Evolutionary conservation across 192 early-diverging fungal genomes (phyloP).

Genomic region (Backusella morwellensis): DNA sequence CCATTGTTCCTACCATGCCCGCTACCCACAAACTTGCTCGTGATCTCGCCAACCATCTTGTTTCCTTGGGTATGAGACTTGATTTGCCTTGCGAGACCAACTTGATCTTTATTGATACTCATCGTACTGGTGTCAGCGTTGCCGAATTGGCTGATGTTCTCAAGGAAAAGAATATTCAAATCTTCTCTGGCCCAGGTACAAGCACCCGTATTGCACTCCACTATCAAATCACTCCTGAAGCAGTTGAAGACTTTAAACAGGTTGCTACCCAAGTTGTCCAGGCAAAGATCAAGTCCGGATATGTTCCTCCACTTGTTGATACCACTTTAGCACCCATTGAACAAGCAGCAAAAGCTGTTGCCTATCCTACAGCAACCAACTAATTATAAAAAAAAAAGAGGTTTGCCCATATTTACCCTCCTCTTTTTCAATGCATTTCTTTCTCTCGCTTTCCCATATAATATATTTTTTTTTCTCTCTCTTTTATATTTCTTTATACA

Average conservation of each 20-base stretch:
- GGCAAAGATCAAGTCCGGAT: not conserved
- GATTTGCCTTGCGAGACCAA: constrained; percentile 77
- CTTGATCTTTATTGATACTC: constrained; percentile 79
- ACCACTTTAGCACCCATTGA: not conserved
- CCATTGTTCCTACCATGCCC: constrained; percentile 68
- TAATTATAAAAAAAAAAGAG: not conserved
- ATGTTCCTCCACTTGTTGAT: not conserved
- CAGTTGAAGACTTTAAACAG: constrained; percentile 48
- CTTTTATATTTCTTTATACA: not conserved
- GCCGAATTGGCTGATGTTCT: constrained; percentile 46
- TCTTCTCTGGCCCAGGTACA: constrained; percentile 45
- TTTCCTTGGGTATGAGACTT: constrained; percentile 58
- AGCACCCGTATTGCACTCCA: constrained; percentile 66
- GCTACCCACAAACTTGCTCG: constrained; percentile 64
- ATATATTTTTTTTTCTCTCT: not conserved
- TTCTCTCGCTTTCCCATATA: not conserved
- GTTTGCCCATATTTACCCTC: not conserved
- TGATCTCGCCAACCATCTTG: constrained; percentile 61
- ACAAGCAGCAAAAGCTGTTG: not conserved
- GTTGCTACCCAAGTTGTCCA: constrained; percentile 20
- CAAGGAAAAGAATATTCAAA: constrained; percentile 47
- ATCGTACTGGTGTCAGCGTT: constrained; percentile 44
- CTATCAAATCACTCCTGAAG: constrained; percentile 60
- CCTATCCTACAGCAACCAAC: not conserved
- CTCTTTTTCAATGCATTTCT: not conserved